Evolutionary conservation across 345 rosid genomes (phyloP).

Genomic region (Clarkia xantiana): DNA sequence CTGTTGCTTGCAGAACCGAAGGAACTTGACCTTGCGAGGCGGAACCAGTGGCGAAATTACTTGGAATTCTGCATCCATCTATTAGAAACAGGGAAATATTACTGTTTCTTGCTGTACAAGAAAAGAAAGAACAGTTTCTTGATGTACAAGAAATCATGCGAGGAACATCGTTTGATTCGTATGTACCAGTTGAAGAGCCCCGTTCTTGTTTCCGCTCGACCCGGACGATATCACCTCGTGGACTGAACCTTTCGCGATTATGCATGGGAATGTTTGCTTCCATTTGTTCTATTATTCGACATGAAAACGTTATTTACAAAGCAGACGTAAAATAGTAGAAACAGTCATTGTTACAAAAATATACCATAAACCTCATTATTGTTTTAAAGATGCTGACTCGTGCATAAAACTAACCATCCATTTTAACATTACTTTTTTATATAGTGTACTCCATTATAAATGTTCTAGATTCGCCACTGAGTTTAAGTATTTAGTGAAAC

Average conservation of each 20-base stretch:
- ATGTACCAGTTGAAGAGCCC: slow-evolving; percentile 49
- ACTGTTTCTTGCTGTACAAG: not conserved
- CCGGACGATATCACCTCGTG: slow-evolving; percentile 37
- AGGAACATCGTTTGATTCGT: not conserved
- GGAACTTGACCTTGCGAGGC: slow-evolving; percentile 34
- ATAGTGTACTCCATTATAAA: too few species aligned
- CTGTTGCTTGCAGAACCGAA: slow-evolving; percentile 63
- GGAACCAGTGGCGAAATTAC: slow-evolving; percentile 61
- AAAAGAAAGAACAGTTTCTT: too few species aligned
- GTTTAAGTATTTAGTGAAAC: too few species aligned
- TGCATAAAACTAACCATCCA: too few species aligned
- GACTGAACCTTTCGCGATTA: slow-evolving; percentile 33
- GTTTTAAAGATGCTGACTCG: too few species aligned
- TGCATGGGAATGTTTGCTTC: slow-evolving; percentile 44
- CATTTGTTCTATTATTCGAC: slow-evolving; percentile 42
- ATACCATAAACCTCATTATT: too few species aligned
- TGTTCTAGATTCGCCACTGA: too few species aligned
- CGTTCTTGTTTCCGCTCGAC: slow-evolving; percentile 29
- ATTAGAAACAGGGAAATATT: slow-evolving; percentile 1
- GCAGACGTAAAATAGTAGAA: too few species aligned
- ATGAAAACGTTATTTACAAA: not conserved
- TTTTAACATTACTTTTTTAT: too few species aligned
- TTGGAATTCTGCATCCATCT: slow-evolving; percentile 64
- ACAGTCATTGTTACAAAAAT: too few species aligned
- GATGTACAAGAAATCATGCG: too few species aligned